Evolutionary conservation across 257 asterid species (phyloP).

Genomic region (Scutellaria minor): DNA sequence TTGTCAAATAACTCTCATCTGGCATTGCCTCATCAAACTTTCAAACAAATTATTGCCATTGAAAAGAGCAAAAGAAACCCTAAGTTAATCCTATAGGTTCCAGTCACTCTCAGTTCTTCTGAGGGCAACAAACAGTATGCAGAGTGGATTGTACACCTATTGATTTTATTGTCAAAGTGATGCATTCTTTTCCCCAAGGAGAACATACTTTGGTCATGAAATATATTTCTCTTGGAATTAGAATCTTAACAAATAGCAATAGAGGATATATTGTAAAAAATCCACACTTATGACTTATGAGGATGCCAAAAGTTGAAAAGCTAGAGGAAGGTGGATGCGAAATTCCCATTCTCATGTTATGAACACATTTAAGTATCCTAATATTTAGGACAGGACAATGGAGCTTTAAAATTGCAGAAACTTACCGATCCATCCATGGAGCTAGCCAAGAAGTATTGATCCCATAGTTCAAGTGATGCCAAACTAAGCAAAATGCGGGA

Average conservation of each 20-base stretch:
- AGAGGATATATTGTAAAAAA: neutral
- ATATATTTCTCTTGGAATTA: neutral
- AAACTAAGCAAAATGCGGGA: conserved; percentile 54
- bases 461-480: conserved; percentile 64
- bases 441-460: conserved; percentile 88
- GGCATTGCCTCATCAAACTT: neutral
- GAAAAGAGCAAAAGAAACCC: conserved; percentile 7
- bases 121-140: neutral
- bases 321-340: conserved; percentile 5
- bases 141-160: neutral
- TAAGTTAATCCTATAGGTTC: neutral
- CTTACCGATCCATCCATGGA: conserved; percentile 99
- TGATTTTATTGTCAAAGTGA: neutral
- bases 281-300: neutral
- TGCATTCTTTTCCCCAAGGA: neutral
- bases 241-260: conserved; percentile 6
- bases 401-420: conserved; percentile 34
- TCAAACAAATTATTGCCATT: neutral
- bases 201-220: neutral
- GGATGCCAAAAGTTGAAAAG: conserved; percentile 1
- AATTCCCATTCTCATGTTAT: neutral
- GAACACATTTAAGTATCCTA: conserved; percentile 18
- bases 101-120: neutral
- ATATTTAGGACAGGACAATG: conserved; percentile 19
- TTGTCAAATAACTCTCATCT: no score